These are phyloP conservation scores for Whalleya microplaca DNA, from an alignment of 2,329 filamentous ascomycete genomes.

Conservation along the genomic window DNA sequence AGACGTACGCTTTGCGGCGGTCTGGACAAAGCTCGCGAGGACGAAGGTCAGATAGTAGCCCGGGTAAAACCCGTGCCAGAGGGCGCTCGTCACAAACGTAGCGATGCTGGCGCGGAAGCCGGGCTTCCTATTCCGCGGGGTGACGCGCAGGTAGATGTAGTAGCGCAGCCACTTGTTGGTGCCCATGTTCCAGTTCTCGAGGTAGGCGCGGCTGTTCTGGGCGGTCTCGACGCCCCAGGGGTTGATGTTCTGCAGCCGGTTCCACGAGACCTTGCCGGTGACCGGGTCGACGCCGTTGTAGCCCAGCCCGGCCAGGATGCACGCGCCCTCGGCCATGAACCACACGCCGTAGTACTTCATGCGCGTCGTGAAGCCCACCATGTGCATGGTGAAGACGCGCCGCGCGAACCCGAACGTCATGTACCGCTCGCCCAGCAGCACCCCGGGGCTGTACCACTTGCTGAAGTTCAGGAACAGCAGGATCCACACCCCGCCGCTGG, in stretches of 20 bases:
- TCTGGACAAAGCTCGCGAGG: slow-evolving; percentile 88
- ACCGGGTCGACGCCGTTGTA: slow-evolving; percentile 90
- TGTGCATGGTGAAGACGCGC: slow-evolving; percentile 79
- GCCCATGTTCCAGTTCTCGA: slow-evolving; percentile 97
- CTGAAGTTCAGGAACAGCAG: slow-evolving; percentile 75
- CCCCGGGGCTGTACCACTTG: slow-evolving; percentile 64
- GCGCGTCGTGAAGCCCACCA: slow-evolving; percentile 79
- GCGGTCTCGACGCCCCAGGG: slow-evolving; percentile 85
- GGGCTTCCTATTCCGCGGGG: slow-evolving; percentile 92
- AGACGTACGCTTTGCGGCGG: slow-evolving; percentile 84
- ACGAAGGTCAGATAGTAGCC: slow-evolving; percentile 94
- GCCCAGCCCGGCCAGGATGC: slow-evolving; percentile 89
- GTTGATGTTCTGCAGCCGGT: slow-evolving; percentile 87
- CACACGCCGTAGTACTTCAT: slow-evolving; percentile 98
- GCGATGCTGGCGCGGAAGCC: slow-evolving; percentile 93
- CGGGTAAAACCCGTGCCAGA: slow-evolving; percentile 98
- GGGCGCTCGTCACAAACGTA: slow-evolving; percentile 90
- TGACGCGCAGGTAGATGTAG: slow-evolving; percentile 94
- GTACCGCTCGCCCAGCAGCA: slow-evolving; percentile 69
- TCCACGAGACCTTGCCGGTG: slow-evolving; percentile 84
- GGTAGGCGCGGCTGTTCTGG: slow-evolving; percentile 89
- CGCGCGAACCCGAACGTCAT: slow-evolving; percentile 69
- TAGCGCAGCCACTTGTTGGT: slow-evolving; percentile 97
- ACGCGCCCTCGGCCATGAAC: slow-evolving; percentile 90
- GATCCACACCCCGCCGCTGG: slow-evolving; percentile 78